phyloP scores from a whole-genome alignment of 1,284 basidiomycete species.

The Ceratobasidium sp. region DNA sequence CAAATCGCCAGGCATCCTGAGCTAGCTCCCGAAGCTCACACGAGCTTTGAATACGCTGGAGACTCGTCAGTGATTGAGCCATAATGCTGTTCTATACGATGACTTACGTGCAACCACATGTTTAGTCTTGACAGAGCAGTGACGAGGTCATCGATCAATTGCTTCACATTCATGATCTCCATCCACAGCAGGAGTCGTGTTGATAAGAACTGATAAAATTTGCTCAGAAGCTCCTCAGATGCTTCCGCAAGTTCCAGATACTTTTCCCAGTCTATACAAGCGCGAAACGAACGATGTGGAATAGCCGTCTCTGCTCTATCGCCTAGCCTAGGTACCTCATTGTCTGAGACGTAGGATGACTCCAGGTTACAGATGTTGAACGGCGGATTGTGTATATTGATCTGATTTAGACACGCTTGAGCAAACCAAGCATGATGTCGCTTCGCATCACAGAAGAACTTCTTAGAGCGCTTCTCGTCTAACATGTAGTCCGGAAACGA shows the following conservation, averaged over 20 bases:
- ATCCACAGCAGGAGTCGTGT: too few species aligned
- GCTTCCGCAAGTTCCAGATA: not conserved
- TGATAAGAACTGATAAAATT: not conserved
- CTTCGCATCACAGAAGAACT: not conserved
- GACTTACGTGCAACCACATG: too few species aligned
- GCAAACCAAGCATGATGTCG: not conserved
- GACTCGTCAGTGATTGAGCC: too few species aligned
- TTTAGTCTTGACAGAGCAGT: too few species aligned
- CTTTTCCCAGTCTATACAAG: not conserved
- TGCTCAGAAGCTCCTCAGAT: not conserved
- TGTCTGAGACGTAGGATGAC: not conserved
- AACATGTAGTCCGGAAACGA: conserved; percentile 2
- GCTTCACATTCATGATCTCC: too few species aligned
- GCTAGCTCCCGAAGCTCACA: too few species aligned
- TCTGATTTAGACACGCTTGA: not conserved
- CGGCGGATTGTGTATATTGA: not conserved
- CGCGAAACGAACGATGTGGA: not conserved
- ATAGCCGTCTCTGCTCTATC: not conserved
- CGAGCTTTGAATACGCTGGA: too few species aligned
- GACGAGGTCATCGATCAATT: too few species aligned
- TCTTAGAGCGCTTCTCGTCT: not conserved
- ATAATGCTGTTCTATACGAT: too few species aligned
- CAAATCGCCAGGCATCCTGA: too few species aligned
- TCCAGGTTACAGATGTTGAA: not conserved
- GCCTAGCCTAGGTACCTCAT: not conserved